These are phyloP conservation scores for Juglanconis juglandina DNA, from an alignment of 2,329 filamentous ascomycete genomes.

Conservation along the genomic window DNA sequence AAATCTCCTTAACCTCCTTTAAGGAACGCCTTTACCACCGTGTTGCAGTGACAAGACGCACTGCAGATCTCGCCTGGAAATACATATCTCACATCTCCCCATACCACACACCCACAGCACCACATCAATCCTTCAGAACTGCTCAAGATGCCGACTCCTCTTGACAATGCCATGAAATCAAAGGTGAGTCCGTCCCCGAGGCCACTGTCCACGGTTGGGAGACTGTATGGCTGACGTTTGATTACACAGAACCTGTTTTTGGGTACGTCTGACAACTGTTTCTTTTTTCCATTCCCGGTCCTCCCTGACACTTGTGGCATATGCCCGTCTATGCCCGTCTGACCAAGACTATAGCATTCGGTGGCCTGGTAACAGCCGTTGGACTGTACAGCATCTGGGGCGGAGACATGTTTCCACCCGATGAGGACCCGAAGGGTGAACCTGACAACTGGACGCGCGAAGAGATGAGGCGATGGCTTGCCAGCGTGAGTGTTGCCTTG, in stretches of 20 bases:
- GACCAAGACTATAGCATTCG: conserved; percentile 58
- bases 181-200: conserved; percentile 48
- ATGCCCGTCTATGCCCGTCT: not conserved
- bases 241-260: conserved; percentile 61
- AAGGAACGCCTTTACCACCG: not conserved
- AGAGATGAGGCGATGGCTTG: conserved; percentile 78
- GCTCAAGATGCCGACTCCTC: conserved; percentile 61
- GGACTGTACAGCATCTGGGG: conserved; percentile 85
- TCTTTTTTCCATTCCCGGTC: not conserved
- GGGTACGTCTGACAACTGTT: conserved; percentile 42
- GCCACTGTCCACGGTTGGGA: not conserved
- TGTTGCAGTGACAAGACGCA: not conserved
- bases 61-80: not conserved
- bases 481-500: conserved; percentile 57
- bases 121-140: not conserved
- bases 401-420: conserved; percentile 73
- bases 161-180: conserved; percentile 67
- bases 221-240: not conserved
- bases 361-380: conserved; percentile 75
- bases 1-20: not conserved
- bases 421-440: conserved; percentile 74
- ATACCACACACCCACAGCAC: not conserved
- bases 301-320: too few relatives aligned
- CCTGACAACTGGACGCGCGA: conserved; percentile 69
- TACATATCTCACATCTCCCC: not conserved